Base-by-base conservation (phyloP, 2,329 filamentous ascomycete species). In the Fusarium newnesense region DNA sequence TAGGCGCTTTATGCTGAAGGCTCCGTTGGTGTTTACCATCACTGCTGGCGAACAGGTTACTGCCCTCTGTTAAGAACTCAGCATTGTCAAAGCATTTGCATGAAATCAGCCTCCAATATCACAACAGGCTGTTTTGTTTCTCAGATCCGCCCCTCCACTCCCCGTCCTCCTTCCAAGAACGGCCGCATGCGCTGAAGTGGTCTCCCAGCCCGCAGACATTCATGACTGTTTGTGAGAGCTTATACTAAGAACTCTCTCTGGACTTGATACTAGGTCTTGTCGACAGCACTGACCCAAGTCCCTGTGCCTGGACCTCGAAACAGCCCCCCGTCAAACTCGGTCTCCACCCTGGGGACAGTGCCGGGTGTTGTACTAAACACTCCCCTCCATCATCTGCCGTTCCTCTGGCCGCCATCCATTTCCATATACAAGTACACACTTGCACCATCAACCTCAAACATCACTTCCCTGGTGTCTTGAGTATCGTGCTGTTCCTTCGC, bases 361-460 rank as follows among this genome's bases (percentile, higher is more conserved):
- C 86, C 85, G 85, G 83, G 80, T 77, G 81, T 83, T 83, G 84
- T 81, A 82, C 80, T 80, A 85, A 82, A 83, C 83, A 83, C 83
- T 80, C 83, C 85, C 84, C 84, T 85, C 84, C 82, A 84, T 76
- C 80, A 84, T 83, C 82, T 84, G 81, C 83, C 84, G 84, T 84
- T 75, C 75, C 76, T 77, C 63, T 69, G 75, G 78, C 76, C 80
- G 83, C 83, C 80, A 80, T 81, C 75, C 73, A 76, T 80, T 81
- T 81, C 84, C 84, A 85, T 84, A 79, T 80, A 80, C 78, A 85
- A 86, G 84, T 85, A 84, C 82, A 69, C 66, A 85, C 82, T 81
- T 81, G 80, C 81, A 81, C 82, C 84, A 84, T 81, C 83, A 81
- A 84, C 80, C 80, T 75, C 64, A 67, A 63, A 69, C 60, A 49